A percentile compares a stretch with the other conserved stretches of the same genome.
These are phyloP conservation scores for Saccharomycopsis capsularis DNA, from an alignment of 805 yeast genomes.

Conservation along the genomic window DNA sequence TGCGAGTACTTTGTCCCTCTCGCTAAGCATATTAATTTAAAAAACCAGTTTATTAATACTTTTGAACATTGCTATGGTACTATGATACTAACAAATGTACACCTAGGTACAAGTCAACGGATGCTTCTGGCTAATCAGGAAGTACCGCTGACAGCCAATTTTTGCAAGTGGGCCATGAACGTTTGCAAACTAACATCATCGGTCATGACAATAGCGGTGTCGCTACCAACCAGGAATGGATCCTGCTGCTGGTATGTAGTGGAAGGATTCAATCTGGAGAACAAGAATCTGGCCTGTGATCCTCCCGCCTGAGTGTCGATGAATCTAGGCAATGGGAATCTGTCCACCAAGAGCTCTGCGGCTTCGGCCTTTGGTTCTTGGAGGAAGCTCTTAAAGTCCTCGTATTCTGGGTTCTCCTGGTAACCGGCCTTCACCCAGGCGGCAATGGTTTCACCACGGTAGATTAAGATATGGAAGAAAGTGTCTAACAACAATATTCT, in stretches of 20 bases:
- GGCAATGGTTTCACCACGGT: slow-evolving; percentile 60
- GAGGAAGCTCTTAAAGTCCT: slow-evolving; percentile 50
- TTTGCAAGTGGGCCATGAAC: slow-evolving; percentile 90
- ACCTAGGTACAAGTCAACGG: no score
- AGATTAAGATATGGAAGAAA: slow-evolving; percentile 61
- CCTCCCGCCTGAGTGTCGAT: slow-evolving; percentile 73
- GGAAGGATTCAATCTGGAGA: slow-evolving; percentile 64
- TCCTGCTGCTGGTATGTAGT: slow-evolving; percentile 41
- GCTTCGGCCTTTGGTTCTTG: slow-evolving; percentile 61
- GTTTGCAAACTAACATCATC: slow-evolving; percentile 95
- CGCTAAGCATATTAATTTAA: no score
- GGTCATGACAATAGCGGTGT: slow-evolving; percentile 77
- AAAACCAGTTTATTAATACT: no score
- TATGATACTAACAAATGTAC: no score
- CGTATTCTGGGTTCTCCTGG: slow-evolving; percentile 55
- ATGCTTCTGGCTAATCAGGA: slow-evolving; percentile 5
- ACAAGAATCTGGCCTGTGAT: slow-evolving; percentile 64
- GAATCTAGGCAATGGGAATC: slow-evolving; percentile 67
- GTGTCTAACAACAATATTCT: slow-evolving; percentile 56
- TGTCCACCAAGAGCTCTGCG: slow-evolving; percentile 52
- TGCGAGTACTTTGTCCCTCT: no score
- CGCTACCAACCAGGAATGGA: slow-evolving; percentile 26
- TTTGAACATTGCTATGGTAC: no score
- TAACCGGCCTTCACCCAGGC: slow-evolving; percentile 61
- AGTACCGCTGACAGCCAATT: slow-evolving; percentile 64